These are phyloP conservation scores for Kwoniella dendrophila DNA, from an alignment of 768 basidiomycete species.

Conservation along the genomic window DNA sequence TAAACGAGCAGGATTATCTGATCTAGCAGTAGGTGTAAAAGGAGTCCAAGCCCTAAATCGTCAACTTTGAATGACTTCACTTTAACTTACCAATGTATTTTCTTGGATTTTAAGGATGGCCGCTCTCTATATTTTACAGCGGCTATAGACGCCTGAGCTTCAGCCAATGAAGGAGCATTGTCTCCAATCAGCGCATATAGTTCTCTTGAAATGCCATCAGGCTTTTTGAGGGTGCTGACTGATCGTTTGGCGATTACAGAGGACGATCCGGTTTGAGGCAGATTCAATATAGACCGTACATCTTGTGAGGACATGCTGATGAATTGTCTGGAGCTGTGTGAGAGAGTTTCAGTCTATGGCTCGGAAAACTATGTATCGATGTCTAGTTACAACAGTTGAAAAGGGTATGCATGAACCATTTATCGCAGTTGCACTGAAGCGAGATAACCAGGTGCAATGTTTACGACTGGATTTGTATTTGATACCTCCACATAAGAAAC, in stretches of 20 bases:
- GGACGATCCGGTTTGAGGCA: constrained; percentile 57
- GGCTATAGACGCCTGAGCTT: constrained; percentile 36
- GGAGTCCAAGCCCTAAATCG: constrained; percentile 69
- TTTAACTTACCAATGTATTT: constrained; percentile 71
- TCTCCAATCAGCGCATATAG: constrained; percentile 94
- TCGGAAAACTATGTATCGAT: too few species aligned
- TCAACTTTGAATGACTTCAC: background rate
- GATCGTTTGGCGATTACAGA: constrained; percentile 57
- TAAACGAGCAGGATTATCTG: constrained; percentile 66
- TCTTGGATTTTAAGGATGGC: constrained; percentile 69
- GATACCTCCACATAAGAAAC: too few species aligned
- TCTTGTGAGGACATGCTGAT: constrained; percentile 64
- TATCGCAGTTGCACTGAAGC: too few species aligned
- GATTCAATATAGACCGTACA: constrained; percentile 76
- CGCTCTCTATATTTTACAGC: constrained; percentile 71
- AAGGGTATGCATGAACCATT: background rate
- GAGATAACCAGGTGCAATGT: too few species aligned
- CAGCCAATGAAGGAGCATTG: constrained; percentile 77
- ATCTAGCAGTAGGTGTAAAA: constrained; percentile 64
- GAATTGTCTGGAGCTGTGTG: background rate
- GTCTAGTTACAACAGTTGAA: too few species aligned
- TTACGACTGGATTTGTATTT: too few species aligned
- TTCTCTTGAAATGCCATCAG: constrained; percentile 86
- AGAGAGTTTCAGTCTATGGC: too few species aligned
- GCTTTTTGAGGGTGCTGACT: constrained; percentile 48